phyloP scores from a whole-genome alignment of 208 protist genomes.

The Leishmania turanica region DNA sequence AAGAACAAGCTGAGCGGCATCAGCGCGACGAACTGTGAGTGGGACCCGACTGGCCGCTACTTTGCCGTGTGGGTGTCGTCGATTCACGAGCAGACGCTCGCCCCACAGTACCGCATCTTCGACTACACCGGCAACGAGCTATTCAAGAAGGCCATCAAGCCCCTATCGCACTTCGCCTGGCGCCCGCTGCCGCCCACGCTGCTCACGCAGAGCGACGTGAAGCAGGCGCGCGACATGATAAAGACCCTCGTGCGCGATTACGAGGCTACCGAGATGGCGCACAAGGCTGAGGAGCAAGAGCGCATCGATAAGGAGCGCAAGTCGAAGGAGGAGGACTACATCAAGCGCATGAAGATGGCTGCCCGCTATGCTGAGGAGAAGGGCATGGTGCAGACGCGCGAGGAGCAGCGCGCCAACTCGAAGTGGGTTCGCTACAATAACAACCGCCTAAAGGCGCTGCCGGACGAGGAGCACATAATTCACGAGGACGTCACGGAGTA shows the following conservation, averaged over 20 bases:
- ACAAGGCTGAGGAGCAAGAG: slow-evolving; percentile 43
- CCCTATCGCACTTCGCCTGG: slow-evolving; percentile 89
- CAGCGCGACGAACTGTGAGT: slow-evolving; percentile 77
- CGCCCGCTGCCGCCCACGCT: slow-evolving; percentile 82
- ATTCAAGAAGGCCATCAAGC: slow-evolving; percentile 57
- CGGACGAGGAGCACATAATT: slow-evolving; percentile 64
- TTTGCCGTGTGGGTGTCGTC: slow-evolving; percentile 85
- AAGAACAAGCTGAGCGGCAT: slow-evolving; percentile 58
- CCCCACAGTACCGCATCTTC: slow-evolving; percentile 86
- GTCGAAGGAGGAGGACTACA: slow-evolving; percentile 74
- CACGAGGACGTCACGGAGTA: slow-evolving; percentile 82
- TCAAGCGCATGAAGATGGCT: slow-evolving; percentile 76
- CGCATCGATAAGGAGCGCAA: slow-evolving; percentile 43
- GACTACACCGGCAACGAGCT: slow-evolving; percentile 79
- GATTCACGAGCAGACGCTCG: slow-evolving; percentile 51
- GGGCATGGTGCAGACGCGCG: slow-evolving; percentile 47
- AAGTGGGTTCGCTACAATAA: slow-evolving; percentile 75
- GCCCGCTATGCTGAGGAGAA: slow-evolving; percentile 55
- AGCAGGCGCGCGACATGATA: slow-evolving; percentile 52
- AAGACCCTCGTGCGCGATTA: slow-evolving; percentile 73
- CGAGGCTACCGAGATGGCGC: slow-evolving; percentile 48
- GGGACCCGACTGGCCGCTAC: slow-evolving; percentile 92
- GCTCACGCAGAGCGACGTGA: slow-evolving; percentile 57
- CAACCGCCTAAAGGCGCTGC: slow-evolving; percentile 64
- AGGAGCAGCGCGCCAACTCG: slow-evolving; percentile 65